Conservation (phyloP, 2,329 filamentous ascomycete genomes). For the Colletotrichum siamense region DNA sequence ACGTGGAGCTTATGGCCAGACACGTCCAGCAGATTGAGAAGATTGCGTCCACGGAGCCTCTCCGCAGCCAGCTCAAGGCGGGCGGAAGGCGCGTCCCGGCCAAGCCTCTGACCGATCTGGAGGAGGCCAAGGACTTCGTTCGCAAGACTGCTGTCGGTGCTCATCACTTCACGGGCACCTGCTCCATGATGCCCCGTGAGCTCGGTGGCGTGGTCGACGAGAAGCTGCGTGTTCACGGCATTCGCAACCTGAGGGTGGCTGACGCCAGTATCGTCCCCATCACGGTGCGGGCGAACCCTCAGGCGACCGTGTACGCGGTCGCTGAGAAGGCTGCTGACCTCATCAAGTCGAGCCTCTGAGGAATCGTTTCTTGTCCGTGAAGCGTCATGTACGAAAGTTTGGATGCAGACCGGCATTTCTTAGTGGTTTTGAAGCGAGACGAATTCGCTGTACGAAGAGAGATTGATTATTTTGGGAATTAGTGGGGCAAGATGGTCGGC, state of each 20-base stretch:
- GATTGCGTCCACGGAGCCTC: constrained; percentile 41
- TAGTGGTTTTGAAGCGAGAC: background rate
- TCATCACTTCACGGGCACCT: constrained; percentile 55
- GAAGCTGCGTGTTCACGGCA: constrained; percentile 50
- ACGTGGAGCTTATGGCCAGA: constrained; percentile 58
- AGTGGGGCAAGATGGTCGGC: background rate
- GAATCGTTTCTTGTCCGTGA: background rate
- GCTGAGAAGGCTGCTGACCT: constrained; percentile 31
- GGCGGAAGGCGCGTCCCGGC: constrained; percentile 31
- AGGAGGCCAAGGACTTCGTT: constrained; percentile 40
- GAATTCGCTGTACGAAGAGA: background rate
- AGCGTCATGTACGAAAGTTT: background rate
- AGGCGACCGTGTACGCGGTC: constrained; percentile 40
- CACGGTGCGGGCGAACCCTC: constrained; percentile 34
- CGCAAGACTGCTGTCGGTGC: constrained; percentile 36
- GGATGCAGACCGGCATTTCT: background rate
- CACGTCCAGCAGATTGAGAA: constrained; percentile 47
- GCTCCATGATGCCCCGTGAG: constrained; percentile 58
- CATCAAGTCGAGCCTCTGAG: constrained; percentile 24
- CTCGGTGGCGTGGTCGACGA: constrained; percentile 52
- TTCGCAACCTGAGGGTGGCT: constrained; percentile 47
- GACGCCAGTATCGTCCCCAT: constrained; percentile 45
- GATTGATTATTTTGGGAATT: background rate
- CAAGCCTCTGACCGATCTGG: constrained; percentile 32
- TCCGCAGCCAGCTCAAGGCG: constrained; percentile 45